Evolutionary conservation across 148 eudicot species (phyloP), one percentile per base, ranked within the genome.

Genomic region (Chenopodium berlandieri): DNA sequence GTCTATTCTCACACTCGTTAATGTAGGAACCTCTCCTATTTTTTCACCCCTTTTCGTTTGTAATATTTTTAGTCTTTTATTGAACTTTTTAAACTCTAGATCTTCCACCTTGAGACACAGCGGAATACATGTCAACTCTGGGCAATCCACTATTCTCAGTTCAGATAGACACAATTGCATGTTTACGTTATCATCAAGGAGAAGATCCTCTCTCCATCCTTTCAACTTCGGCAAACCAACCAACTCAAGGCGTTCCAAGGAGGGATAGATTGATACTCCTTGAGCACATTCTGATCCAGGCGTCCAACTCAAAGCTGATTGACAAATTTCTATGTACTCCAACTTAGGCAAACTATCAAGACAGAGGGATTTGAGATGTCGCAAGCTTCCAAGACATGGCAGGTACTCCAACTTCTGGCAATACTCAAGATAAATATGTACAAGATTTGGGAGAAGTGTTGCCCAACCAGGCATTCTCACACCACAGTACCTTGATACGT

Each of bases 1-100:
- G 52, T 47, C 52, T 47, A 10, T 47, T 0, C 0, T 0, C 11
- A 47, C 12, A 0, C 0, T 0, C 12, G 0, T 47, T 47, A 47
- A 47, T 4, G 1, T 47, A 5, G 40, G 5, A 37, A 4, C 40
- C 40, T 37, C 40, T 3, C 40, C 40, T 37, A 37, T 37, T 37
- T 37, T 37, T 37, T 37, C 40, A 37, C 4, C 40, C 40, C 40
- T 37, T 5, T 37, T 37, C 4, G 40, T 4, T 37, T 37, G 40
- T 37, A 10, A 47, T 47, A 10, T 1, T 47, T 8, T 9, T 2
- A 48, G 52, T 48, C 12, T 48, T 10, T 10, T 12, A 48, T 48
- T 48, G 52, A 48, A 48, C 2, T 10, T 48, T 1, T 10, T 0
- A 1, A 8, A 12, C 0, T 0, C 0, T 9, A 48, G 7, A 2